phyloP scores from a whole-genome alignment of 169 alveolate genomes.

The Theileria orientalis region DNA sequence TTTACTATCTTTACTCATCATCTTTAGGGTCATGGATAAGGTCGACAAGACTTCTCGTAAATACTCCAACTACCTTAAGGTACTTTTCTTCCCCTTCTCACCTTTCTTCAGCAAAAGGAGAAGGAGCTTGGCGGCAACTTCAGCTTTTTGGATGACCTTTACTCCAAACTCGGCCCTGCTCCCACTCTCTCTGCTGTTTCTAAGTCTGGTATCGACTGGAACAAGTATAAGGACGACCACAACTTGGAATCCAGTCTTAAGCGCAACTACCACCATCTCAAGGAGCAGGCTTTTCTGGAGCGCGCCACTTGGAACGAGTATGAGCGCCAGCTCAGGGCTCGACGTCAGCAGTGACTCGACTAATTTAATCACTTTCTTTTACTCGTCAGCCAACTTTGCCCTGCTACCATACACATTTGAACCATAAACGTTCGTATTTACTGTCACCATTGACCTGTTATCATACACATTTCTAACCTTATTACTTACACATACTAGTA shows the following conservation, averaged over 20 bases:
- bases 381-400: no score
- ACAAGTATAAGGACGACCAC: constrained; percentile 45
- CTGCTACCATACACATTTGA: no score
- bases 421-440: no score
- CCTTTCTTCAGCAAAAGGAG: background rate
- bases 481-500: no score
- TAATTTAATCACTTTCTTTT: no score
- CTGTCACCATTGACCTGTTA: no score
- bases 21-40: constrained; percentile 25
- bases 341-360: background rate
- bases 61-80: constrained; percentile 35
- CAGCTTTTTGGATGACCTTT: constrained; percentile 42
- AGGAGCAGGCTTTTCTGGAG: constrained; percentile 48
- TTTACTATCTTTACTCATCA: no score
- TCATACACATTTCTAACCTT: no score
- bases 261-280: constrained; percentile 37
- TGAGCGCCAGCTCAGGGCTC: constrained; percentile 17
- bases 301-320: constrained; percentile 57
- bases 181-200: constrained; percentile 55
- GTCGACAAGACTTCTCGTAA: constrained; percentile 51
- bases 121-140: constrained; percentile 44
- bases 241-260: constrained; percentile 22
- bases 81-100: background rate
- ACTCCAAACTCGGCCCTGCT: constrained; percentile 33
- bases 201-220: constrained; percentile 60